phyloP scores from a whole-genome alignment of 345 rosid species.

The Dipteronia sinensis region DNA sequence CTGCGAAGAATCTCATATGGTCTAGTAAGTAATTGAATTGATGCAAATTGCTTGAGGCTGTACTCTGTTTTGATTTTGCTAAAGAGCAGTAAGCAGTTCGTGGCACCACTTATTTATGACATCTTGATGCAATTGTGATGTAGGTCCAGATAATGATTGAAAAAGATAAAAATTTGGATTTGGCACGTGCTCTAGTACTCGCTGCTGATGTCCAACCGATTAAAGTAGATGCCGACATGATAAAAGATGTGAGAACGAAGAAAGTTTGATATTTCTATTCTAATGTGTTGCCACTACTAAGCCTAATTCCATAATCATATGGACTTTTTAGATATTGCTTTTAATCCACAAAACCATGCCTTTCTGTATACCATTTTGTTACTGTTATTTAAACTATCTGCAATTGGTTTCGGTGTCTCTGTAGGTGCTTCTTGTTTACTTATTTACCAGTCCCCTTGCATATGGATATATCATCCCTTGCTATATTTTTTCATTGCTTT shows the following conservation, averaged over 20 bases:
- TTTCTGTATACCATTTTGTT: not conserved
- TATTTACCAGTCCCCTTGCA: not conserved
- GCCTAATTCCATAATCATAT: not conserved
- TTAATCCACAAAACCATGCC: conserved; percentile 1
- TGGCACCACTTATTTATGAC: not conserved
- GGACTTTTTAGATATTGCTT: not conserved
- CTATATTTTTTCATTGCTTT: not conserved
- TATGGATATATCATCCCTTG: not conserved
- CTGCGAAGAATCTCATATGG: conserved; percentile 93
- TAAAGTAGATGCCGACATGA: conserved; percentile 50
- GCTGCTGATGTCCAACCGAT: conserved; percentile 82
- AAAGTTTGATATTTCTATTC: not conserved
- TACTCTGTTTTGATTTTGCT: not conserved
- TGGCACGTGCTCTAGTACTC: conserved; percentile 60
- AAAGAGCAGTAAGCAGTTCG: not conserved
- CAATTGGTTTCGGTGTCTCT: not conserved
- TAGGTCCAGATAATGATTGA: conserved; percentile 94
- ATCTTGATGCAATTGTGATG: conserved; percentile 19
- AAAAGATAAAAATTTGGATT: conserved; percentile 62
- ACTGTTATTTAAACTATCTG: not conserved
- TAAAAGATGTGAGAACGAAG: conserved; percentile 71
- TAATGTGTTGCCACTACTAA: not conserved
- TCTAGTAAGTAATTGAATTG: conserved; percentile 60
- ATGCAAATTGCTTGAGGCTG: not conserved
- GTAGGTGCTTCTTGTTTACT: conserved; percentile 5